Conservation (phyloP, 2,329 filamentous ascomycete genomes). For the Talaromyces islandicus region DNA sequence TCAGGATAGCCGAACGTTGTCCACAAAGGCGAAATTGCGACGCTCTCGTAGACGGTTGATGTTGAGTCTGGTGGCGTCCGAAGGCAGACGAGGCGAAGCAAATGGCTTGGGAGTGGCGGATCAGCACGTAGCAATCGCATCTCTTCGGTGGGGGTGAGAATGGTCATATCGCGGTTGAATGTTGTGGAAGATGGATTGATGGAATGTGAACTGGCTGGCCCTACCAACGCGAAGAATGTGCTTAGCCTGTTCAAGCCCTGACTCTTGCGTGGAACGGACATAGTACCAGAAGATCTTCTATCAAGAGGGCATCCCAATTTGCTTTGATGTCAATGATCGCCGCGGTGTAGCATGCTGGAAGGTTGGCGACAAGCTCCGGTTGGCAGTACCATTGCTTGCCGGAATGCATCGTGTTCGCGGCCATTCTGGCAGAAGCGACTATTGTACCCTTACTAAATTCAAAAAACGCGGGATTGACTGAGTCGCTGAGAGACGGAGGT, state of each 20-base stretch:
- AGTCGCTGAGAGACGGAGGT: not conserved
- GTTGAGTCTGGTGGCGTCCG: constrained; percentile 2
- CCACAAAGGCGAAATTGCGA: not conserved
- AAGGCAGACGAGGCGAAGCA: not conserved
- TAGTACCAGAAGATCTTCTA: constrained; percentile 2
- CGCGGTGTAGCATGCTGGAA: not conserved
- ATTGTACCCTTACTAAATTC: not conserved
- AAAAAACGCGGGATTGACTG: not conserved
- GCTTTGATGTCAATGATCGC: not conserved
- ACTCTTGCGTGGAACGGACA: not conserved
- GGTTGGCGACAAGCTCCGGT: not conserved
- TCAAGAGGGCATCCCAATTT: not conserved
- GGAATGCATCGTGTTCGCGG: not conserved
- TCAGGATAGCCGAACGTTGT: not conserved
- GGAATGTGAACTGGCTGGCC: constrained; percentile 8
- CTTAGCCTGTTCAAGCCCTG: not conserved
- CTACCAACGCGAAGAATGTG: constrained; percentile 11
- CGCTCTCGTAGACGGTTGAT: not conserved
- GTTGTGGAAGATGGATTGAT: constrained; percentile 5
- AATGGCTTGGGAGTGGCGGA: constrained; percentile 2
- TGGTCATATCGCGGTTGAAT: not conserved
- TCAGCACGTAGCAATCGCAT: not conserved
- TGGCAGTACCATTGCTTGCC: not conserved
- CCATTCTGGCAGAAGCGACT: not conserved
- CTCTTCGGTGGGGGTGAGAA: not conserved